phyloP scores from a whole-genome alignment of 2,329 filamentous ascomycete genomes.

The Alternaria longipes region DNA sequence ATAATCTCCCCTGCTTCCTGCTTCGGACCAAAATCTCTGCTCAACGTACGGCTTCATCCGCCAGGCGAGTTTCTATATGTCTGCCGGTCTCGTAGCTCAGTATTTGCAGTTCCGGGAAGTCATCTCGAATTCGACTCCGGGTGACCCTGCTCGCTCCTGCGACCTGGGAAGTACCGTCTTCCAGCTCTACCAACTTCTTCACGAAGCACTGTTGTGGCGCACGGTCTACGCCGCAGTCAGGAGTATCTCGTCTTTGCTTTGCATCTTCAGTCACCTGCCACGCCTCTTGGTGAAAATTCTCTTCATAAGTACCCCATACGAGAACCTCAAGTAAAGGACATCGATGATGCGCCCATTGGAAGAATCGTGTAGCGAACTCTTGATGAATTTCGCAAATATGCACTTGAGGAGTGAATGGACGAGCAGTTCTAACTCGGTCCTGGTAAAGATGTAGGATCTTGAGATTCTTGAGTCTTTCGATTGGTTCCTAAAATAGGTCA shows the following conservation, averaged over 20 bases:
- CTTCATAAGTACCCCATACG: constrained; percentile 1
- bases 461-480: constrained; percentile 11
- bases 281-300: not conserved
- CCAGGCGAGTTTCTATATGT: not conserved
- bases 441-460: constrained; percentile 14
- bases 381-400: not conserved
- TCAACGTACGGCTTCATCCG: not conserved
- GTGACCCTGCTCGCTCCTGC: not conserved
- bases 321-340: constrained; percentile 9
- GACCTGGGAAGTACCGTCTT: not conserved
- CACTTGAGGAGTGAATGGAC: not conserved
- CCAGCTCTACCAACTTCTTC: not conserved
- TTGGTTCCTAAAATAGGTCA: not conserved
- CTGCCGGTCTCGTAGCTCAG: constrained; percentile 12
- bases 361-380: constrained; percentile 8
- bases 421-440: not conserved
- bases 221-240: not conserved
- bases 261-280: not conserved
- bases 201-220: not conserved
- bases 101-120: constrained; percentile 14
- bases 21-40: not conserved
- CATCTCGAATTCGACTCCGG: constrained; percentile 3
- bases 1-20: not conserved
- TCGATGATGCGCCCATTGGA: constrained; percentile 3
- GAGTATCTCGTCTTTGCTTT: not conserved